phyloP scores from a whole-genome alignment of 1,284 basidiomycete species.

The Cutaneotrichosporon dermatis region DNA sequence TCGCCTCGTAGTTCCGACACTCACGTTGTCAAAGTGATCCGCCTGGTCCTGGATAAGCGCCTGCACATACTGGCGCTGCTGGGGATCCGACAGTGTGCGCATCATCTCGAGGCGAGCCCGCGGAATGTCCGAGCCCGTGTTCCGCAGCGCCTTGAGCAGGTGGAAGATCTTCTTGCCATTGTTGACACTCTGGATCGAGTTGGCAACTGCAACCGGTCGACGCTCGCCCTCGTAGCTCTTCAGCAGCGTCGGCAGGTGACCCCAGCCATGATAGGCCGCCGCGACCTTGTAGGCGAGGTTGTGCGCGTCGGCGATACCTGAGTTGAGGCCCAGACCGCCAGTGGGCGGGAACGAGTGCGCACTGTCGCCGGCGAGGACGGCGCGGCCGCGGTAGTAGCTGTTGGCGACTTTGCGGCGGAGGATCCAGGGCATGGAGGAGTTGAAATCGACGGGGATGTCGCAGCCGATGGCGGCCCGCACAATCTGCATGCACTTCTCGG shows the following conservation, averaged over 20 bases:
- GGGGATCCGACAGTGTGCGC: constrained; percentile 18
- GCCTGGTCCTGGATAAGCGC: constrained; percentile 21
- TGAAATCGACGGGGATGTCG: constrained; percentile 23
- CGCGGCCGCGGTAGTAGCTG: constrained; percentile 20
- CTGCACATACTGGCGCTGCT: constrained; percentile 17
- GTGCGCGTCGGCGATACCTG: constrained; percentile 27
- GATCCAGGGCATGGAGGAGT: constrained; percentile 25
- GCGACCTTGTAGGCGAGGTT: constrained; percentile 26
- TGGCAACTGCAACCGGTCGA: constrained; percentile 25
- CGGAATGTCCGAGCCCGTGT: constrained; percentile 17
- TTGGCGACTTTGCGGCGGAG: constrained; percentile 27
- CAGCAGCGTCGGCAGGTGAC: constrained; percentile 14
- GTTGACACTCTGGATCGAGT: constrained; percentile 22
- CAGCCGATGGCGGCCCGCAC: constrained; percentile 23
- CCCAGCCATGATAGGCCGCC: constrained; percentile 15
- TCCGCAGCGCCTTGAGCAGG: constrained; percentile 25
- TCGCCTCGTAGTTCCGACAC: not conserved
- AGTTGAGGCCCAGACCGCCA: constrained; percentile 28
- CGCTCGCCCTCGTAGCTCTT: constrained; percentile 24
- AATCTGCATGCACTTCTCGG: constrained; percentile 24
- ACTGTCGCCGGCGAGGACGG: constrained; percentile 22
- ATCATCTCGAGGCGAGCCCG: constrained; percentile 21
- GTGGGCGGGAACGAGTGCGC: constrained; percentile 30
- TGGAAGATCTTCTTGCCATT: constrained; percentile 28
- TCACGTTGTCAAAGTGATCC: constrained; percentile 30